These are phyloP conservation scores for Paramecium primaurelia DNA, from an alignment of 73 alveolate genomes.

Conservation along the genomic window DNA sequence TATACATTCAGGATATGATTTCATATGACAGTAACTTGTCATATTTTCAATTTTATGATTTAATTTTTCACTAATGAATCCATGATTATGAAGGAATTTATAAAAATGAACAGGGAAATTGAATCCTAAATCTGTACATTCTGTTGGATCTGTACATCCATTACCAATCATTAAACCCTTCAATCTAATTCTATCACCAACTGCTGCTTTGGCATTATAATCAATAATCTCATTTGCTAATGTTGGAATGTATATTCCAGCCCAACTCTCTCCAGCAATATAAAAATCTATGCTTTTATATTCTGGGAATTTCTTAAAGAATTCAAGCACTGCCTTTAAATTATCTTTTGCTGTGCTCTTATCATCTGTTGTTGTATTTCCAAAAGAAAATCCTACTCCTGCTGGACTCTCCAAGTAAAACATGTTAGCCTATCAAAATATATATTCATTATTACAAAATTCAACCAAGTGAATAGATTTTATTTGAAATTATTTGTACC, in stretches of 20 bases:
- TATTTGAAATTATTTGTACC: slow-evolving; percentile 60
- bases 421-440: slow-evolving; percentile 46
- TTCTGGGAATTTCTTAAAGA: slow-evolving; percentile 75
- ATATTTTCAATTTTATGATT: not conserved
- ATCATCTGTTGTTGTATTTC: slow-evolving; percentile 49
- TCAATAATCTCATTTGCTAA: slow-evolving; percentile 66
- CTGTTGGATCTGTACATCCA: slow-evolving; percentile 73
- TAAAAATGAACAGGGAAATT: not conserved
- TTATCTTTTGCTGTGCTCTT: slow-evolving; percentile 74
- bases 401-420: slow-evolving; percentile 38
- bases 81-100: not conserved
- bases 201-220: slow-evolving; percentile 34
- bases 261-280: slow-evolving; percentile 90
- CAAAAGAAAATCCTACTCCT: slow-evolving; percentile 50
- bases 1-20: not conserved
- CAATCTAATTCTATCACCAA: slow-evolving; percentile 54
- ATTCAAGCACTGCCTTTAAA: slow-evolving; percentile 71
- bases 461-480: slow-evolving; percentile 77
- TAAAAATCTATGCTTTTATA: slow-evolving; percentile 72
- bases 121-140: not conserved
- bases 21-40: not conserved
- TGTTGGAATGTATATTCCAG: slow-evolving; percentile 90
- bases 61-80: not conserved
- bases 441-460: slow-evolving; percentile 38
- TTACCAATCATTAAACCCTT: slow-evolving; percentile 75